Percentiles rank a stretch among this genome's conserved stretches.
phyloP scores from a whole-genome alignment of 2,329 filamentous ascomycete species.

The Zymoseptoria brevis region DNA sequence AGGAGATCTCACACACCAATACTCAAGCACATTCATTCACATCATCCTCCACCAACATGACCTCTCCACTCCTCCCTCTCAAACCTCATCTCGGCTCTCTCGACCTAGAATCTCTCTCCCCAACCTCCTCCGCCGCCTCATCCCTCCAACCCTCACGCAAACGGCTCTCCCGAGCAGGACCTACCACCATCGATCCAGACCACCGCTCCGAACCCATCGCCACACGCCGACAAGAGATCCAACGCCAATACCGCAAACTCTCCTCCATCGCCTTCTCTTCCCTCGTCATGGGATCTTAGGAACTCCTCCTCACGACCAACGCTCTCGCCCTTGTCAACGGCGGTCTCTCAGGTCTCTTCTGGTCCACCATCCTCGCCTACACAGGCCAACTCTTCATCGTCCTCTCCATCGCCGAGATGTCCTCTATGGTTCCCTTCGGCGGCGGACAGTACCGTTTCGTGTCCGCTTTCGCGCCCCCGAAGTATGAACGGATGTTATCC shows the following conservation, averaged over 20 bases:
- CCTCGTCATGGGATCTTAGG: constrained; percentile 47
- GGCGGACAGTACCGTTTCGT: constrained; percentile 29
- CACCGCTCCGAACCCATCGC: neutral
- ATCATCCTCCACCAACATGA: neutral
- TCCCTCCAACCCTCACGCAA: neutral
- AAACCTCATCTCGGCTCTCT: constrained; percentile 3
- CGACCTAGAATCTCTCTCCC: constrained; percentile 1
- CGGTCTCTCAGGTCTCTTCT: constrained; percentile 25
- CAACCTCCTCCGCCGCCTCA: neutral
- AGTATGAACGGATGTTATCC: constrained; percentile 37
- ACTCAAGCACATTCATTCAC: neutral
- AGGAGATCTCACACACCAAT: neutral
- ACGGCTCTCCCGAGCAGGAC: constrained; percentile 2
- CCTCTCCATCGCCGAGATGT: constrained; percentile 30
- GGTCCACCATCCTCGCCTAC: constrained; percentile 23
- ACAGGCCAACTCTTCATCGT: constrained; percentile 27
- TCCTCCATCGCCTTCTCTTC: constrained; percentile 37
- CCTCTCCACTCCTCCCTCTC: neutral
- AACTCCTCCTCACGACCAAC: constrained; percentile 30
- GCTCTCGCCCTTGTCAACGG: constrained; percentile 21
- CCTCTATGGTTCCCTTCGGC: constrained; percentile 24
- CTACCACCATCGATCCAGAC: neutral
- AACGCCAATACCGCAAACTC: constrained; percentile 18
- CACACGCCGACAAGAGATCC: constrained; percentile 11
- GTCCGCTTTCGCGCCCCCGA: constrained; percentile 37